Evolutionary conservation across 805 yeast species (phyloP), one percentile per base, ranked within the genome.

Genomic region (Metschnikowia lochheadii): DNA sequence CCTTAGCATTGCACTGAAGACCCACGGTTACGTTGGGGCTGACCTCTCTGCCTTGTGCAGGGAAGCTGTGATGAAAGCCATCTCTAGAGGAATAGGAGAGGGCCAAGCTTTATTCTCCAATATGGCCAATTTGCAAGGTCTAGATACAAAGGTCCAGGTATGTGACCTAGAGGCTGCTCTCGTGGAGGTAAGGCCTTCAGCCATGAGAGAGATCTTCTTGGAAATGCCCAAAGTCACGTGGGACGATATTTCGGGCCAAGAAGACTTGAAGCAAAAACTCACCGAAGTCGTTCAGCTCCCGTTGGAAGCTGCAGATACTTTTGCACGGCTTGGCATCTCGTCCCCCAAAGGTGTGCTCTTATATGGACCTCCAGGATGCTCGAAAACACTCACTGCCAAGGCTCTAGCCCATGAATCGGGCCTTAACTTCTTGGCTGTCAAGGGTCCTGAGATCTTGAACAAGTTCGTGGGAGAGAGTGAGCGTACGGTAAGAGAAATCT

Each of bases 291-390:
- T 94, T 23, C 96, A 90, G 63, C 73, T 95, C 60, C 99, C 99
- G 0, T 70, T 94, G 29, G 85, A 85, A 50, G 92, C 94, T 1
- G 77, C 87, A 0, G 90, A 82, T 0, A 77, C 96, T 0, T 94
- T 94, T 65, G 73, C 74, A 17, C 73, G 79, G 39, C 73, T 94
- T 13, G 98, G 98, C 0, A 84, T 94, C 3, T 74, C 80, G 40
- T 90, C 98, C 0, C 99, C 99, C 3, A 87, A 89, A 57, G 99
- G 99, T 35, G 86, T 94, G 1, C 68, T 94, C 43, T 73, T 94
- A 18, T 94, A 94, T 66, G 99, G 99, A 0, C 99, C 99, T 0
- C 99, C 99, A 3, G 99, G 99, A 35, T 94, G 98, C 72, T 98
- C 99, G 77, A 94, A 94, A 64, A 94, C 99, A 0, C 75, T 94